Percentiles rank a stretch among this genome's conserved stretches.
These are phyloP conservation scores for Ascobolus immersus DNA, from an alignment of 495 filamentous ascomycete genomes.

Conservation along the genomic window DNA sequence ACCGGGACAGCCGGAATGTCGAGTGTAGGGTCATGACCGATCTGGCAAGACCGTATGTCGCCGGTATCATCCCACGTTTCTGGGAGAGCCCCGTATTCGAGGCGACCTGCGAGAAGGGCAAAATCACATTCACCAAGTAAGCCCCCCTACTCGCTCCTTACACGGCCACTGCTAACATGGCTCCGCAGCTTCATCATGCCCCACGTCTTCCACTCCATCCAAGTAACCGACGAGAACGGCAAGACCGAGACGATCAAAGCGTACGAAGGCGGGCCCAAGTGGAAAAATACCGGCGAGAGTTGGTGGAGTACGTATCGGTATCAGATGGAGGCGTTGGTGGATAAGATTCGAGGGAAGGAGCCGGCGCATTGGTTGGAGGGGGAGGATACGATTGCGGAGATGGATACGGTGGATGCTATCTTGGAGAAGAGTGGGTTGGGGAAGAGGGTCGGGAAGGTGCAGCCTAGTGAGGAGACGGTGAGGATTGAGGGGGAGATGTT, in stretches of 20 bases:
- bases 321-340: constrained; percentile 18
- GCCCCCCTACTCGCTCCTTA: not conserved
- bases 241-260: constrained; percentile 10
- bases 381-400: constrained; percentile 15
- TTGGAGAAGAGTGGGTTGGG: constrained; percentile 15
- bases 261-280: constrained; percentile 9
- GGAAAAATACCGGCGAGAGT: constrained; percentile 10
- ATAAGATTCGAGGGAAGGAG: constrained; percentile 13
- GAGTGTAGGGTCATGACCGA: constrained; percentile 14
- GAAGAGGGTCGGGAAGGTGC: not conserved
- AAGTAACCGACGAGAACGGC: constrained; percentile 15
- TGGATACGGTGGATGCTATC: constrained; percentile 16
- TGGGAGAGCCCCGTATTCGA: constrained; percentile 17
- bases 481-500: too few species aligned
- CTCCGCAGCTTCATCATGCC: constrained; percentile 16
- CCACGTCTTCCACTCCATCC: constrained; percentile 19
- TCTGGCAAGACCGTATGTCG: constrained; percentile 10
- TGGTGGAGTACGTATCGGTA: constrained; percentile 18
- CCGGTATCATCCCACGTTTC: constrained; percentile 13
- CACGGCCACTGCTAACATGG: not conserved
- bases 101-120: constrained; percentile 19
- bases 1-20: constrained; percentile 5
- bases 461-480: too few species aligned
- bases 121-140: constrained; percentile 17
- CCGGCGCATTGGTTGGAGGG: constrained; percentile 10